Evolutionary conservation across 2,329 filamentous ascomycete species (phyloP), one percentile per base, ranked within the genome.

Genomic region (Ophiostoma himal-ulmi): DNA sequence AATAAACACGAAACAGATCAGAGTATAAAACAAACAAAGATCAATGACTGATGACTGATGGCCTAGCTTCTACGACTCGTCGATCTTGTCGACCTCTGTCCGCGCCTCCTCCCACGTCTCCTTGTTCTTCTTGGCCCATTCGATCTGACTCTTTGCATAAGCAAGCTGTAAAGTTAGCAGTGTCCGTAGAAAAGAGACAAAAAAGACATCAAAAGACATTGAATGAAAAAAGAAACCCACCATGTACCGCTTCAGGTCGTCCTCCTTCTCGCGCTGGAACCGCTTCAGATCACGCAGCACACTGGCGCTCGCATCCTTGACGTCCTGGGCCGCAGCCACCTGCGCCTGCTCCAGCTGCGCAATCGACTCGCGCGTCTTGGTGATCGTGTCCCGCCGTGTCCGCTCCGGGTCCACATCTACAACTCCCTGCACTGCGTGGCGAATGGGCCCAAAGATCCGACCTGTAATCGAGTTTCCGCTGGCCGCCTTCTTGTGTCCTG

Each of bases 181-280:
- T 30, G 26, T 1, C 67, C 48, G 65, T 48, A 52, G 13, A 44
- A 10, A 26, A 41, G 30, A 30, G 3, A 3, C 3, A 44, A 10
- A 6, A 1, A 20, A 48, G 17, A 5, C 17, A 20, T 30, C 6
- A 69, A n/a, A 13, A 11, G 13, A 8, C n/a, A n/a, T n/a, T n/a
- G n/a, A n/a, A n/a, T n/a, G n/a, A 41, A 5, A 69, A 10, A 64
- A 37, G 3, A 14, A 37, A 81, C 91, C 82, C 82, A 97, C 95
- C 95, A 99, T 99, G 79, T 98, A 98, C 73, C 92, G 88, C 77
- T 89, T 90, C 76, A 99, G 79, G 78, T 99, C 95, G 68, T 94
- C 93, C 81, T 99, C 96, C 80, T 99, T 99, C 80, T 98, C 94
- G 71, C 84, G 84, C 80, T 99, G 96, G 80, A 99, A 99, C 72